Evolutionary conservation across 306 rosid species (phyloP).

Genomic region (Psophocarpus tetragonolobus): DNA sequence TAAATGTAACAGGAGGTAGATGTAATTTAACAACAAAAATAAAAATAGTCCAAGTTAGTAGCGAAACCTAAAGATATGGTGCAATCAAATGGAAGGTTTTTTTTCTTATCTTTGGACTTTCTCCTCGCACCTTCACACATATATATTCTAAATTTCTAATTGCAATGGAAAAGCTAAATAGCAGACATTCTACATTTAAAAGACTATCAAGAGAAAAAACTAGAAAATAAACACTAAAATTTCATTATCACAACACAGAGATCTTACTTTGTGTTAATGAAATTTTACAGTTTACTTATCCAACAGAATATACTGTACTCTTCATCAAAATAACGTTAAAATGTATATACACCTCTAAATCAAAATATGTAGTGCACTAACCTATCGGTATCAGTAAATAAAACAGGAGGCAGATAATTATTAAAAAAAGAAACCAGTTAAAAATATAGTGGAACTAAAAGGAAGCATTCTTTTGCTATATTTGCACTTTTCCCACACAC

Average conservation of each 20-base stretch:
- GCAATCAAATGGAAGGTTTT: neutral
- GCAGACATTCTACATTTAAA: neutral
- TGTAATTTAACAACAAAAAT: neutral
- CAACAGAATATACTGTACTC: neutral
- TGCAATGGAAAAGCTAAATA: neutral
- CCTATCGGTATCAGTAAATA: constrained; percentile 4
- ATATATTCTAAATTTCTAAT: neutral
- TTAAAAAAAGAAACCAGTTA: neutral
- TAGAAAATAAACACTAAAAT: neutral
- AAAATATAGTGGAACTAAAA: neutral
- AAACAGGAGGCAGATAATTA: neutral
- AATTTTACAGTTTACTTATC: neutral
- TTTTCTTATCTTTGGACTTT: neutral
- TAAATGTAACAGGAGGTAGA: constrained; percentile 7
- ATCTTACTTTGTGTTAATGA: neutral
- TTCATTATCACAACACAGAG: neutral
- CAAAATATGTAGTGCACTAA: constrained; percentile 7
- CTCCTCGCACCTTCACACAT: neutral
- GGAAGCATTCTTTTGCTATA: neutral
- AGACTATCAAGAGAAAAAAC: neutral
- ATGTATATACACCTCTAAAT: neutral
- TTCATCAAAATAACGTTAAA: constrained; percentile 1
- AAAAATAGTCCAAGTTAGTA: neutral
- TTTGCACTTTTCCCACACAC: neutral
- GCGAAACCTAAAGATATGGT: neutral